Percentiles rank a stretch among this genome's conserved stretches.
phyloP scores from a whole-genome alignment of 345 rosid genomes.

The Gossypium mustelinum region DNA sequence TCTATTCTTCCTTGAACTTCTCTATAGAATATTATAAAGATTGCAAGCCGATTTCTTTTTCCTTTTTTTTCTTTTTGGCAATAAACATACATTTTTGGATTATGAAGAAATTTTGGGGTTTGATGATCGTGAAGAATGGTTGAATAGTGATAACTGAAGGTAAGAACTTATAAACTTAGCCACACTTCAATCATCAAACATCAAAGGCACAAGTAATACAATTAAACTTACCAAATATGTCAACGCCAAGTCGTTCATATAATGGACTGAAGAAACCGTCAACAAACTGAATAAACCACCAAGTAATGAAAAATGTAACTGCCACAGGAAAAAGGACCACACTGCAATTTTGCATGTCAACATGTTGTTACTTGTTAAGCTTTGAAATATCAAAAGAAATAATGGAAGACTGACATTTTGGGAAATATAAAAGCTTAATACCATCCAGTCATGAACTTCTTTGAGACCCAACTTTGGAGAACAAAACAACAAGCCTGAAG shows the following conservation, averaged over 20 bases:
- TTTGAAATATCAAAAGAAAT: slow-evolving; percentile 11
- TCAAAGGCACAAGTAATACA: not conserved
- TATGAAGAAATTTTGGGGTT: not conserved
- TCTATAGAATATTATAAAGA: not conserved
- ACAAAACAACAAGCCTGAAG: slow-evolving; percentile 65
- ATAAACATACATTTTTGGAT: not conserved
- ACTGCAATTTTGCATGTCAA: slow-evolving; percentile 36
- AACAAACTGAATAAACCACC: slow-evolving; percentile 75
- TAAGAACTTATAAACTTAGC: not conserved
- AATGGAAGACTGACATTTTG: not conserved
- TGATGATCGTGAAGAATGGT: not conserved
- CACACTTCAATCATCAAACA: not conserved
- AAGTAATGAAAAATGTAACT: slow-evolving; percentile 60
- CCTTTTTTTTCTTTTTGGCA: not conserved
- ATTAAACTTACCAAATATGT: slow-evolving; percentile 49
- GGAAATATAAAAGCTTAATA: slow-evolving; percentile 22
- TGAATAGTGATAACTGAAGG: not conserved
- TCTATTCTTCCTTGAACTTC: not conserved
- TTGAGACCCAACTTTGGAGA: slow-evolving; percentile 69
- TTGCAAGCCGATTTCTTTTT: not conserved
- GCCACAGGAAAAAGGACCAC: slow-evolving; percentile 75
- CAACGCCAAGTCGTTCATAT: slow-evolving; percentile 56
- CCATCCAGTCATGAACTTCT: slow-evolving; percentile 84
- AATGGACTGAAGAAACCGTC: slow-evolving; percentile 75
- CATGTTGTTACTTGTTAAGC: slow-evolving; percentile 20